phyloP scores from a whole-genome alignment of 2,329 filamentous ascomycete genomes.

The Calycina herbarum region DNA sequence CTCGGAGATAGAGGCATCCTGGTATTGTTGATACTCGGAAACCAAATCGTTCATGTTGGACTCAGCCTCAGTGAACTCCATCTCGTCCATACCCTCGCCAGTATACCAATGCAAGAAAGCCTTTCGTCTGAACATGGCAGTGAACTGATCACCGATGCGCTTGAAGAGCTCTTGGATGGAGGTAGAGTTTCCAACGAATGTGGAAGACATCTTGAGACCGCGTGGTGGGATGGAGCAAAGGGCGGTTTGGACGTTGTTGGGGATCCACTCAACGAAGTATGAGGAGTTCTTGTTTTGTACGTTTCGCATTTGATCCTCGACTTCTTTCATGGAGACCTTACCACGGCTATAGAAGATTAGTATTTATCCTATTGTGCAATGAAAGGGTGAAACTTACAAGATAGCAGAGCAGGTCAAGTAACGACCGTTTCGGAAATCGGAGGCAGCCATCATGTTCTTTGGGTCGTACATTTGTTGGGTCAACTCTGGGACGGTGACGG shows the following conservation, averaged over 20 bases:
- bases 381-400: constrained; percentile 52
- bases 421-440: constrained; percentile 99
- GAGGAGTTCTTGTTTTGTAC: constrained; percentile 99
- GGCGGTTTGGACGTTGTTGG: constrained; percentile 99
- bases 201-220: constrained; percentile 98
- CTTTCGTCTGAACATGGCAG: constrained; percentile 99
- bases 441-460: constrained; percentile 99
- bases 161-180: constrained; percentile 99
- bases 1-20: constrained; percentile 96
- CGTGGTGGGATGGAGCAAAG: constrained; percentile 98
- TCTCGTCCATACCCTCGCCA: constrained; percentile 99
- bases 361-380: constrained; percentile 4
- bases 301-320: constrained; percentile 99
- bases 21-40: constrained; percentile 99
- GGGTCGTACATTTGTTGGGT: constrained; percentile 99
- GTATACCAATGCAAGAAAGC: constrained; percentile 99
- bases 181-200: constrained; percentile 98
- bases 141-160: constrained; percentile 99
- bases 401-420: constrained; percentile 99
- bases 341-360: constrained; percentile 68
- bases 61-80: constrained; percentile 99
- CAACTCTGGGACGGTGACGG: constrained; percentile 94
- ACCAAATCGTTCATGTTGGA: constrained; percentile 99
- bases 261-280: constrained; percentile 99
- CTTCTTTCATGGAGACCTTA: constrained; percentile 99